Conservation (phyloP, 768 basidiomycete genomes). For the Amanita pseudoporphyria region DNA sequence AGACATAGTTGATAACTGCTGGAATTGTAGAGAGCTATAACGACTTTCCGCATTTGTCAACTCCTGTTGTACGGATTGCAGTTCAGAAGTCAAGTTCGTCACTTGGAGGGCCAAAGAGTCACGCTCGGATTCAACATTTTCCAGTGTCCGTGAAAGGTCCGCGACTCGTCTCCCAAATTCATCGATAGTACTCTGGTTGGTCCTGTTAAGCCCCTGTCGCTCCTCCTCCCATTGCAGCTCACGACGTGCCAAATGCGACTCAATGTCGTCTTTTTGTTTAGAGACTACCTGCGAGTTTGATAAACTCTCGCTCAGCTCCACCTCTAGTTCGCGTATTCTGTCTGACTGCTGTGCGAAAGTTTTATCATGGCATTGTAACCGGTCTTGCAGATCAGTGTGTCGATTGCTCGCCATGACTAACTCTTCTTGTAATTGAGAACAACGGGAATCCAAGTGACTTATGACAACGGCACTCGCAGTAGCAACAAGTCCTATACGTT, state of each 20-base stretch:
- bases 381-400: neutral
- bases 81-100: slow-evolving; percentile 51
- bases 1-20: slow-evolving; percentile 59
- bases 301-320: slow-evolving; percentile 22
- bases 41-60: slow-evolving; percentile 48
- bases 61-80: slow-evolving; percentile 41
- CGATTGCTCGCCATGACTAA: neutral
- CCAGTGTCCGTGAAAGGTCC: slow-evolving; percentile 36
- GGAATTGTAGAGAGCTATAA: slow-evolving; percentile 51
- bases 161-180: slow-evolving; percentile 34
- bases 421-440: slow-evolving; percentile 11
- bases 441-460: slow-evolving; percentile 23
- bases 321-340: slow-evolving; percentile 12
- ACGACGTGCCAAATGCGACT: slow-evolving; percentile 23
- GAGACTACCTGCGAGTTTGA: slow-evolving; percentile 29
- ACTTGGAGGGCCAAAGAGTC: slow-evolving; percentile 57
- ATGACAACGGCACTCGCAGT: slow-evolving; percentile 30
- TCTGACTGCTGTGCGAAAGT: neutral
- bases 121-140: slow-evolving; percentile 55
- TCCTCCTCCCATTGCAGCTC: slow-evolving; percentile 22
- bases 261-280: slow-evolving; percentile 27
- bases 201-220: slow-evolving; percentile 21
- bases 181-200: slow-evolving; percentile 29
- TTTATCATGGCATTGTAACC: slow-evolving; percentile 7
- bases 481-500: slow-evolving; percentile 23